Base-by-base conservation (phyloP, 345 rosid species). In the Kandelia obovata region DNA sequence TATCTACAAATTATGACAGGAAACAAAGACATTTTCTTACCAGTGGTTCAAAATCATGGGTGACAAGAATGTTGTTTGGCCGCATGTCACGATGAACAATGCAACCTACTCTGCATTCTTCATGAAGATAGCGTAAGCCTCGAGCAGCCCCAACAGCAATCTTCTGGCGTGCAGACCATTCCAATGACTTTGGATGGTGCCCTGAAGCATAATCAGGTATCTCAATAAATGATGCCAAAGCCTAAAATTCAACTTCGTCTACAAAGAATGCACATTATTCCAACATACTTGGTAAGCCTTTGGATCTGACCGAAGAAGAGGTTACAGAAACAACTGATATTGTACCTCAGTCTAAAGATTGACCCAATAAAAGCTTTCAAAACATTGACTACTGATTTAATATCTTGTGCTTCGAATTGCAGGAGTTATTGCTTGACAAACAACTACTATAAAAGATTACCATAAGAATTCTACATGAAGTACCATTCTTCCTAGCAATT, bases 51-150 rank as follows among this genome's bases (percentile, higher is more conserved):
- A 87, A 90, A 79, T 96, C 99, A 85, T 96, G 99, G 68, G 99
- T 96, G 62, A 96, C 82, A 55, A 96, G 99, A 63, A 96, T 92
- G 78, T 96, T 96, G 85, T 96, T 96, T 32, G 99, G 99, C 43
- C 98, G 90, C 99, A 96, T 90, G 78, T 96, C 99, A 59, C 99
- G 91, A 75, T 96, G 99, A 78, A 96, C 99, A 74, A 96, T 96
- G 77, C 99, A 92, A 52, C 99, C 99, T 71, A 92, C 99, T 87
- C 99, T 88, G 86, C 99, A 96, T 71, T 96, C 99, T 87, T 96
- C 99, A 58, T 96, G 99, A 74, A 96, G 98, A 85, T 96, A 96
- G 63, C 98, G 87, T 69, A 96, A 87, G 43, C 99, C 99, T 76
- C 98, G 83, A 74, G 99, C 99, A 66, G 98, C 98, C 70, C 99